Conservation (phyloP, 2,329 filamentous ascomycete species). For the Fusarium hostae region DNA sequence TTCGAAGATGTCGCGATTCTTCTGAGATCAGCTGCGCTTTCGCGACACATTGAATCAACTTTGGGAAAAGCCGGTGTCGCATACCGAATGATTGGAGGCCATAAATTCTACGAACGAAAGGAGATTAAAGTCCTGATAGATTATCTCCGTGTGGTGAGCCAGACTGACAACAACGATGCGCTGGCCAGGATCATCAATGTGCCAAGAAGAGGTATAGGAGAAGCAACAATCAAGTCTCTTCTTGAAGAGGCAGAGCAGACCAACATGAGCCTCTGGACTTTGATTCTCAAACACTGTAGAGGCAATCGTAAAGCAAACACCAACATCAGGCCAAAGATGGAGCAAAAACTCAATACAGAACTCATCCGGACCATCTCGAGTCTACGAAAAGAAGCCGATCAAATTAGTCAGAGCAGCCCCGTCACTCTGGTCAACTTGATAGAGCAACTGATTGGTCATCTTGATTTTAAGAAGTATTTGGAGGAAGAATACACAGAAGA, state of each 20-base stretch:
- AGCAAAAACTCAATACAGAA: slow-evolving; percentile 64
- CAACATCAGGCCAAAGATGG: slow-evolving; percentile 61
- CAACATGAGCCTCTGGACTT: slow-evolving; percentile 77
- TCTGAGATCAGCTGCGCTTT: slow-evolving; percentile 84
- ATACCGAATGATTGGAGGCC: slow-evolving; percentile 92
- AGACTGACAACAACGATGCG: slow-evolving; percentile 88
- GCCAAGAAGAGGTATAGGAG: slow-evolving; percentile 83
- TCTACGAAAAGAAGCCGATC: slow-evolving; percentile 46
- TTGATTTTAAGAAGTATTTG: slow-evolving; percentile 80
- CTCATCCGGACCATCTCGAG: slow-evolving; percentile 57
- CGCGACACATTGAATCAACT: slow-evolving; percentile 84
- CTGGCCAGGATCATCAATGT: slow-evolving; percentile 86
- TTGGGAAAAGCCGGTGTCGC: slow-evolving; percentile 83
- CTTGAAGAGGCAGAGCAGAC: slow-evolving; percentile 79
- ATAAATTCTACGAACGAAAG: slow-evolving; percentile 89
- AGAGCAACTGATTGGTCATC: slow-evolving; percentile 67
- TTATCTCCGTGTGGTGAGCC: slow-evolving; percentile 86
- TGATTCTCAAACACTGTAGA: slow-evolving; percentile 69
- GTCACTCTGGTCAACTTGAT: slow-evolving; percentile 60
- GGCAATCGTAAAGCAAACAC: slow-evolving; percentile 60
- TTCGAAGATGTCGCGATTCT: slow-evolving; percentile 86
- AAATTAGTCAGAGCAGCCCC: slow-evolving; percentile 43
- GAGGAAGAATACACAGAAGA: slow-evolving; percentile 77
- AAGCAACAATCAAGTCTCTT: slow-evolving; percentile 78
- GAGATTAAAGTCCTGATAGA: slow-evolving; percentile 90